Percentiles rank a stretch among this genome's conserved stretches.
phyloP scores from a whole-genome alignment of 805 yeast genomes.

The Yarrowia sp. region DNA sequence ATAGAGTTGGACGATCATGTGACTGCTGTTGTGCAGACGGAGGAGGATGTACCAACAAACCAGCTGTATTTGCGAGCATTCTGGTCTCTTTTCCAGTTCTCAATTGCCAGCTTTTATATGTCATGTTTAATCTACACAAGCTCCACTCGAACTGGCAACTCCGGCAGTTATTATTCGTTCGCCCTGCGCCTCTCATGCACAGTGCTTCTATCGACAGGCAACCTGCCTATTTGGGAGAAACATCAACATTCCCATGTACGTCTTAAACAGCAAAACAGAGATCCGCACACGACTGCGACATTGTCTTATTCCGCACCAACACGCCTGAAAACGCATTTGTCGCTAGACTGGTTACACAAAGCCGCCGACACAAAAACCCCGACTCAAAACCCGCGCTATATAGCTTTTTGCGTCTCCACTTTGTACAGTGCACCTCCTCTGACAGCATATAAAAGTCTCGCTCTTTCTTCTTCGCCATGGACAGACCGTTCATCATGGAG shows the following conservation, averaged over 20 bases:
- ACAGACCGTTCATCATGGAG: conserved; percentile 18
- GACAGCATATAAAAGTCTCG: neutral
- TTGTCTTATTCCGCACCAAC: neutral
- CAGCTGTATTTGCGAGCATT: no score
- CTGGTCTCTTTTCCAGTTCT: no score
- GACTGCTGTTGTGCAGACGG: no score
- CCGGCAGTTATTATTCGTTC: neutral
- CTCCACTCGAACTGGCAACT: neutral
- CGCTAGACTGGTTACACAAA: no score
- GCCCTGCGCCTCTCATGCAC: neutral
- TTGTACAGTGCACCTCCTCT: no score
- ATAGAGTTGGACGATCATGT: no score
- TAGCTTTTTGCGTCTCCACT: neutral
- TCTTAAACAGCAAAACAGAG: neutral
- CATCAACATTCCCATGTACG: neutral
- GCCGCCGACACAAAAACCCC: no score
- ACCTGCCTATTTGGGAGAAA: conserved; percentile 9
- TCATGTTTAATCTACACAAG: no score
- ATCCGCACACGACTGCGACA: conserved; percentile 5
- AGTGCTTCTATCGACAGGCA: neutral
- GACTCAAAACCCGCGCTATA: no score
- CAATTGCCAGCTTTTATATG: no score
- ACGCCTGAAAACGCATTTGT: neutral
- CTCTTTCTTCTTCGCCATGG: neutral
- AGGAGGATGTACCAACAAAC: no score